These are phyloP conservation scores for Plasmodium vinckei DNA, from an alignment of 169 alveolate genomes.

Conservation along the genomic window DNA sequence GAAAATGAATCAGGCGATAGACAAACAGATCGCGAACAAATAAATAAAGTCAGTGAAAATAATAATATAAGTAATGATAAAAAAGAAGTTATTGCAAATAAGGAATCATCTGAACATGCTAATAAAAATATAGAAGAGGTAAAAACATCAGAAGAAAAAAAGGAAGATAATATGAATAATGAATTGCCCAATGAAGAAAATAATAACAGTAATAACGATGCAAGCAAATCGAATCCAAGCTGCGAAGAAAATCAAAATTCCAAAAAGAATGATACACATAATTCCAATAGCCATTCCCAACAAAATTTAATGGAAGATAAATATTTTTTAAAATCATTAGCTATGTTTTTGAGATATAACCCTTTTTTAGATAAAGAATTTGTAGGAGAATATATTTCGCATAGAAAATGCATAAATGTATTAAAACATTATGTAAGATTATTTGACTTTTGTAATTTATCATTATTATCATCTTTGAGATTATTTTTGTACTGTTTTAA, in stretches of 20 bases:
- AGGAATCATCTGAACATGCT: conserved; percentile 4
- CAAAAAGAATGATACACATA: not conserved
- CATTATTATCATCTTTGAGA: conserved; percentile 90
- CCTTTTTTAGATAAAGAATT: conserved; percentile 83
- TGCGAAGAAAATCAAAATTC: not conserved
- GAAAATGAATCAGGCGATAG: not conserved
- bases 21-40: not conserved
- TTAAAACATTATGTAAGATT: conserved; percentile 84
- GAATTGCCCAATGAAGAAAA: conserved; percentile 20
- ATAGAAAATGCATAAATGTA: conserved; percentile 83
- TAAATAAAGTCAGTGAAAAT: not conserved
- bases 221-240: not conserved
- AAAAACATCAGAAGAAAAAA: not conserved
- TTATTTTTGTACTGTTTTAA: conserved; percentile 87
- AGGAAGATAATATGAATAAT: not conserved
- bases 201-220: conserved; percentile 3
- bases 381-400: conserved; percentile 87
- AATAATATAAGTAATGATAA: conserved; percentile 10
- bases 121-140: conserved; percentile 2
- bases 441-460: conserved; percentile 86
- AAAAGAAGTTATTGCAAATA: not conserved
- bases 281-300: conserved; percentile 7
- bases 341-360: conserved; percentile 79
- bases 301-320: conserved; percentile 77
- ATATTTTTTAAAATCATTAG: conserved; percentile 78